A percentile compares a stretch with the other conserved stretches of the same genome.
These are phyloP conservation scores for Cutaneotrichosporon mucoides DNA, from an alignment of 1,284 basidiomycete genomes.

Conservation along the genomic window DNA sequence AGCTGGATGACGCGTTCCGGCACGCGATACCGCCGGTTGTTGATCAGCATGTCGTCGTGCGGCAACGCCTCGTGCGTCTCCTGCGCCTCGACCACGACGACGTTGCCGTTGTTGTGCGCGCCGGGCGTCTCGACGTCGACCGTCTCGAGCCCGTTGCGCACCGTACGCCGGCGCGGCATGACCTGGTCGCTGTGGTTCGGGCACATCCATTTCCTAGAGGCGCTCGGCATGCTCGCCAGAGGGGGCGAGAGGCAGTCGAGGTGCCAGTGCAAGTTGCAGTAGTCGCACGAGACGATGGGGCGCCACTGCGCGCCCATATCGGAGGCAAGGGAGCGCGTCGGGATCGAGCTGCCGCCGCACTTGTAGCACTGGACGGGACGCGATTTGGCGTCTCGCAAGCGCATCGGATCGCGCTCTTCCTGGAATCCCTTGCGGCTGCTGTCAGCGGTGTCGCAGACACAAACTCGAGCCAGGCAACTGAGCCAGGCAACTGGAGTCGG, in stretches of 20 bases:
- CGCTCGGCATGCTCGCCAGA: slow-evolving; percentile 74
- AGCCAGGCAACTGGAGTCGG: too few species aligned
- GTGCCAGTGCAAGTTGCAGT: slow-evolving; percentile 93
- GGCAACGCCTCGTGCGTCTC: slow-evolving; percentile 42
- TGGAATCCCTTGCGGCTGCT: slow-evolving; percentile 78
- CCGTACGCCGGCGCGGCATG: slow-evolving; percentile 69
- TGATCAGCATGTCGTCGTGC: slow-evolving; percentile 51
- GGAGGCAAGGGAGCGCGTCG: slow-evolving; percentile 28
- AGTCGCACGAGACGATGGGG: slow-evolving; percentile 86
- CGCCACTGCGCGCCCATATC: slow-evolving; percentile 47
- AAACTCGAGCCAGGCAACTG: too few species aligned
- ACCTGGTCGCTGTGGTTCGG: slow-evolving; percentile 86
- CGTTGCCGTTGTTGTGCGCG: slow-evolving; percentile 84
- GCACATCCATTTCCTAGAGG: slow-evolving; percentile 96
- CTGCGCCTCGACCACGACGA: slow-evolving; percentile 74
- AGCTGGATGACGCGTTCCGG: slow-evolving; percentile 87
- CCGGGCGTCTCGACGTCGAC: slow-evolving; percentile 67
- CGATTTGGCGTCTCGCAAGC: slow-evolving; percentile 79
- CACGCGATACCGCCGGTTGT: slow-evolving; percentile 77
- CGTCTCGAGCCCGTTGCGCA: slow-evolving; percentile 62
- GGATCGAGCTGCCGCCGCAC: slow-evolving; percentile 73
- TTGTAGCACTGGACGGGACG: slow-evolving; percentile 79
- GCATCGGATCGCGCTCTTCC: slow-evolving; percentile 87
- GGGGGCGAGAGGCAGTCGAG: slow-evolving; percentile 94
- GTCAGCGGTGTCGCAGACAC: slow-evolving; percentile 6